Percentiles rank a stretch among this genome's conserved stretches.
Evolutionary conservation across 2,329 filamentous ascomycete genomes (phyloP).

Genomic region (Uncinocarpus reesii): DNA sequence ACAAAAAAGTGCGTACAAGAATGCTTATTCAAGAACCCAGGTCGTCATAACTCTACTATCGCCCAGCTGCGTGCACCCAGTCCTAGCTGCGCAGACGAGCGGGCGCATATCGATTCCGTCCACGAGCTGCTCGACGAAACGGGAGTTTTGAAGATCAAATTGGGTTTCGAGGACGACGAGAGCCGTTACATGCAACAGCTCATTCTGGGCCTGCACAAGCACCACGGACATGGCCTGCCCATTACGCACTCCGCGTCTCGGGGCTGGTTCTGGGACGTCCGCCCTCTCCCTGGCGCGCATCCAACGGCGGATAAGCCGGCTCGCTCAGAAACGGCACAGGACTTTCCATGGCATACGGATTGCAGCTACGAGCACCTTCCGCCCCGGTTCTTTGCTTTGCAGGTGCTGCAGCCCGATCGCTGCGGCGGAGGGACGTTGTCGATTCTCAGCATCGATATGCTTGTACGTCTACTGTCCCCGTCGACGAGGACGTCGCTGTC

Average conservation of each 20-base stretch:
- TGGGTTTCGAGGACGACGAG: slow-evolving; percentile 26
- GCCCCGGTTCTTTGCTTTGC: slow-evolving; percentile 35
- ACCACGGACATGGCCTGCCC: slow-evolving; percentile 31
- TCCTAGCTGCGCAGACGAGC: slow-evolving; percentile 9
- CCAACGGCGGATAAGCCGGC: slow-evolving; percentile 28
- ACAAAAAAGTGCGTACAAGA: neutral
- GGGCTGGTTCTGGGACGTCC: slow-evolving; percentile 40
- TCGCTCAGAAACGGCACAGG: slow-evolving; percentile 35
- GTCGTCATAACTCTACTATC: slow-evolving; percentile 2
- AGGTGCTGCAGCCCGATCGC: slow-evolving; percentile 35
- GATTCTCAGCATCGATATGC: slow-evolving; percentile 27
- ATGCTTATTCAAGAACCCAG: slow-evolving; percentile 3
- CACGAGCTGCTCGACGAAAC: slow-evolving; percentile 1
- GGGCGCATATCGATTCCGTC: slow-evolving; percentile 6
- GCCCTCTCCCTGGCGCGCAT: slow-evolving; percentile 24
- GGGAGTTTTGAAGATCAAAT: slow-evolving; percentile 32
- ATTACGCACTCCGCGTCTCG: slow-evolving; percentile 34
- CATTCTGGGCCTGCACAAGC: slow-evolving; percentile 26
- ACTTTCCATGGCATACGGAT: slow-evolving; percentile 40
- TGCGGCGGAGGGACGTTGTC: slow-evolving; percentile 36
- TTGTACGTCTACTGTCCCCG: slow-evolving; percentile 22
- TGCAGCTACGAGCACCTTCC: slow-evolving; percentile 35
- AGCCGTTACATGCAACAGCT: slow-evolving; percentile 31
- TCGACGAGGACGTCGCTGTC: slow-evolving; percentile 19
- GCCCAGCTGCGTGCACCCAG: neutral